These are phyloP conservation scores for Zanthoxylum bungeanum DNA, from an alignment of 345 rosid species.

Conservation along the genomic window DNA sequence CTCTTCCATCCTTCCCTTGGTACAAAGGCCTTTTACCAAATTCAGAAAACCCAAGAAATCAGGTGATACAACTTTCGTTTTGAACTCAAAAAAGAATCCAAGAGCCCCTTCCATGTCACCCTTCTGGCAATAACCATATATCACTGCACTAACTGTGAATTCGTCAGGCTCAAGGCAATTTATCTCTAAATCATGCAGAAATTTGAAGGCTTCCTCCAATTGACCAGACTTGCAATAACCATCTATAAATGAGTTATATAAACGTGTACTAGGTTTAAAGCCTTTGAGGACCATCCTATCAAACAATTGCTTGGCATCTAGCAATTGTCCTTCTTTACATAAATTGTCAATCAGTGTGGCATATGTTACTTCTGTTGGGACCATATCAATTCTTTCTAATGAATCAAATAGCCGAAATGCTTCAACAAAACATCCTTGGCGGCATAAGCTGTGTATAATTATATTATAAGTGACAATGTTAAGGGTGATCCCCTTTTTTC, in stretches of 20 bases:
- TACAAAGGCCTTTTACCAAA: conserved; percentile 68
- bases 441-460: conserved; percentile 65
- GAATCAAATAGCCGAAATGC: conserved; percentile 88
- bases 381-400: conserved; percentile 52
- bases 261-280: conserved; percentile 37
- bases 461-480: conserved; percentile 71
- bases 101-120: conserved; percentile 90
- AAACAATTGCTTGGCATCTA: conserved; percentile 59
- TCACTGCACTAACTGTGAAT: conserved; percentile 67
- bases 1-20: conserved; percentile 94
- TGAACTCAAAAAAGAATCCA: conserved; percentile 46
- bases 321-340: conserved; percentile 64
- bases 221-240: conserved; percentile 64
- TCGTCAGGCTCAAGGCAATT: conserved; percentile 52
- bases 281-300: conserved; percentile 55
- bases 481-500: conserved; percentile 43
- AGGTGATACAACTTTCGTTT: conserved; percentile 46
- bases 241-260: conserved; percentile 64
- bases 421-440: conserved; percentile 75
- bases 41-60: conserved; percentile 75
- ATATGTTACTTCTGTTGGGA: conserved; percentile 62
- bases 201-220: conserved; percentile 56
- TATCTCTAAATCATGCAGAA: conserved; percentile 39
- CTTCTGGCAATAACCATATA: conserved; percentile 61
- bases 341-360: conserved; percentile 58